Evolutionary conservation across 2,329 filamentous ascomycete species (phyloP).

Genomic region (Thielaviopsis populi): DNA sequence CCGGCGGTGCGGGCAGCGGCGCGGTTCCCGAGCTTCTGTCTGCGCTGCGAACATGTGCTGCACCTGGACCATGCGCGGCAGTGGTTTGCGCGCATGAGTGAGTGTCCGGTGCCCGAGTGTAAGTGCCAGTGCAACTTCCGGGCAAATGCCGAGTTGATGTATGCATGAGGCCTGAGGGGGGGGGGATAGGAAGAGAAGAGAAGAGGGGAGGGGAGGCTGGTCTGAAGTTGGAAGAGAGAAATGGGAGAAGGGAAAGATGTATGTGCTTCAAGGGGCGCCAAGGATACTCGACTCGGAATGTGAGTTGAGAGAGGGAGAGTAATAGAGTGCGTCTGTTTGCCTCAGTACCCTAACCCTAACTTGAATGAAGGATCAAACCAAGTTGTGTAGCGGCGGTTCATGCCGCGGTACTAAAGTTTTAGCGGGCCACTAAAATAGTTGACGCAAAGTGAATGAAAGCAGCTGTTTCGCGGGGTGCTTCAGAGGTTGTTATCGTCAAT

Average conservation of each 20-base stretch:
- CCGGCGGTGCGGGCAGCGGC: constrained; percentile 33
- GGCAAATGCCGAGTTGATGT: constrained; percentile 44
- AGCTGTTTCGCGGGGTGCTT: background rate
- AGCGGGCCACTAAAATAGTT: background rate
- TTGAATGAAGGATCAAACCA: background rate
- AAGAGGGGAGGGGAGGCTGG: background rate
- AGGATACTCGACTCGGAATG: too few species aligned
- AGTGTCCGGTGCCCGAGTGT: constrained; percentile 56
- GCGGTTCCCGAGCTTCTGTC: constrained; percentile 52
- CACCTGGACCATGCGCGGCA: constrained; percentile 52
- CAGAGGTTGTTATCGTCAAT: too few species aligned
- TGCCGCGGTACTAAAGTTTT: background rate
- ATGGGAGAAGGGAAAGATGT: background rate
- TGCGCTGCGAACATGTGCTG: constrained; percentile 52
- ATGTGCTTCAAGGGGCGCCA: too few species aligned
- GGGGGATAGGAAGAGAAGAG: background rate
- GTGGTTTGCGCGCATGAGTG: constrained; percentile 50
- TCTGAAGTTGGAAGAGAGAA: background rate
- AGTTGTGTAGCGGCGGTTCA: background rate
- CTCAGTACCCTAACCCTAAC: background rate
- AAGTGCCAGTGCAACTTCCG: constrained; percentile 48
- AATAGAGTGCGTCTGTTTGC: background rate
- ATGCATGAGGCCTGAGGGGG: constrained; percentile 22
- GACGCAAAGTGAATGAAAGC: background rate
- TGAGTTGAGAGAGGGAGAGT: too few species aligned